phyloP scores from a whole-genome alignment of 345 rosid species.

The Eucalyptus tenuipes region DNA sequence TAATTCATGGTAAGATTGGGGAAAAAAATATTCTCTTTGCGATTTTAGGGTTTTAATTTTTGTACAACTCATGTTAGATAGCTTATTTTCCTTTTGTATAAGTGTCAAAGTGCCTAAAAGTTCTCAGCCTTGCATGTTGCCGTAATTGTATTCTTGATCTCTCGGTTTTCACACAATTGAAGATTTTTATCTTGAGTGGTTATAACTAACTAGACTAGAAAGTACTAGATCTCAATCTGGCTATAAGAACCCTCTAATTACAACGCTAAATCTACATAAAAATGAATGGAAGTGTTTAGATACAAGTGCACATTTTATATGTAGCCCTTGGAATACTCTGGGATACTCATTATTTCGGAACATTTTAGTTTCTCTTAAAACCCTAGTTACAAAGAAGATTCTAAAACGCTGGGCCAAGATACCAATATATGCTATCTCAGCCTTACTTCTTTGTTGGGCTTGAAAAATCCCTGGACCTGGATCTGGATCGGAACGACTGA shows the following conservation, averaged over 20 bases:
- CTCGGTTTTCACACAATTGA: fast-evolving
- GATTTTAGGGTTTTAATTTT: no score
- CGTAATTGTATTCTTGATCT: fast-evolving
- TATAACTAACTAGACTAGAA: no score
- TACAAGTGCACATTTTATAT: not conserved
- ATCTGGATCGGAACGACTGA: not conserved
- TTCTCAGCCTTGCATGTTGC: no score
- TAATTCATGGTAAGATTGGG: no score
- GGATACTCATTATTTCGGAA: not conserved
- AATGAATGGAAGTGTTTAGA: not conserved
- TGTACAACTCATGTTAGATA: no score
- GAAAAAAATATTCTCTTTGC: no score
- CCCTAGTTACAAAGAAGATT: not conserved
- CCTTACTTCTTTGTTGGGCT: not conserved
- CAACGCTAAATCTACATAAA: not conserved
- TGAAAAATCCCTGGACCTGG: not conserved
- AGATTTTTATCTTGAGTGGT: no score
- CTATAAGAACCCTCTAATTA: not conserved
- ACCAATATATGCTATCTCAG: not conserved
- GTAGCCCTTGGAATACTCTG: not conserved
- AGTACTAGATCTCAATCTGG: not conserved
- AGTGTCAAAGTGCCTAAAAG: no score
- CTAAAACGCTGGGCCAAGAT: not conserved
- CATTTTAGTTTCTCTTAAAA: not conserved
- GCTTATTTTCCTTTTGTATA: no score